Conservation (phyloP, 2,329 filamentous ascomycete species). For the Fusarium irregulare region DNA sequence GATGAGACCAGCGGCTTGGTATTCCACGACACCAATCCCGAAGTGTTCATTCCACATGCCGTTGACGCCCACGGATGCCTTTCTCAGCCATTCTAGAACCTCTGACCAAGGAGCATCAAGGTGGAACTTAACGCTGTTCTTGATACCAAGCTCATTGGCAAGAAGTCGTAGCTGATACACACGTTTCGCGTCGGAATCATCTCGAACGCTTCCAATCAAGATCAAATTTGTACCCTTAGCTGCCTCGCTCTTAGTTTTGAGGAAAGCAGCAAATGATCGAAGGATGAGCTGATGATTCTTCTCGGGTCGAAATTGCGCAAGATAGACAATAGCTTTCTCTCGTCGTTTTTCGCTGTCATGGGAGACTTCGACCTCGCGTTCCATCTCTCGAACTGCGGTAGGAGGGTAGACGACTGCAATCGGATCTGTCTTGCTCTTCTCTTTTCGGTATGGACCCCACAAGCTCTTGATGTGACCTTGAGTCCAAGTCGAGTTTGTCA, state of each 20-base stretch:
- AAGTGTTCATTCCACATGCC: conserved; percentile 99
- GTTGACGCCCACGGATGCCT: conserved; percentile 88
- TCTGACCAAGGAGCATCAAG: conserved; percentile 90
- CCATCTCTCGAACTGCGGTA: conserved; percentile 87
- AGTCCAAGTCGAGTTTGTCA: conserved; percentile 98
- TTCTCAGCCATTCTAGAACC: conserved; percentile 82
- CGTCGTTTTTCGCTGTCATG: conserved; percentile 75
- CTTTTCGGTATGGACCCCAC: conserved; percentile 73
- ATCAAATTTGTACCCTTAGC: conserved; percentile 74
- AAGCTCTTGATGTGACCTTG: conserved; percentile 82
- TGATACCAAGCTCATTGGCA: conserved; percentile 86
- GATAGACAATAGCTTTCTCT: conserved; percentile 83
- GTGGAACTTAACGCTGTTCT: conserved; percentile 86
- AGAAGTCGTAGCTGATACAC: conserved; percentile 91
- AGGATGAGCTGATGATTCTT: conserved; percentile 94
- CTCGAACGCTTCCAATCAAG: conserved; percentile 91
- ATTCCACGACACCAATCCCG: conserved; percentile 97
- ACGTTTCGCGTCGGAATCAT: conserved; percentile 80
- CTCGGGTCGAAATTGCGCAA: conserved; percentile 96
- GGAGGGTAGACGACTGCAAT: conserved; percentile 90
- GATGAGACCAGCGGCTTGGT: conserved; percentile 93
- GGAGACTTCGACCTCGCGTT: conserved; percentile 77
- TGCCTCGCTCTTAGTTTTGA: conserved; percentile 65
- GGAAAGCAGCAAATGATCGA: conserved; percentile 82
- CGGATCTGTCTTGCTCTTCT: conserved; percentile 60